Base-by-base conservation (phyloP, 805 yeast species). In the Metschnikowia picachoensis region DNA sequence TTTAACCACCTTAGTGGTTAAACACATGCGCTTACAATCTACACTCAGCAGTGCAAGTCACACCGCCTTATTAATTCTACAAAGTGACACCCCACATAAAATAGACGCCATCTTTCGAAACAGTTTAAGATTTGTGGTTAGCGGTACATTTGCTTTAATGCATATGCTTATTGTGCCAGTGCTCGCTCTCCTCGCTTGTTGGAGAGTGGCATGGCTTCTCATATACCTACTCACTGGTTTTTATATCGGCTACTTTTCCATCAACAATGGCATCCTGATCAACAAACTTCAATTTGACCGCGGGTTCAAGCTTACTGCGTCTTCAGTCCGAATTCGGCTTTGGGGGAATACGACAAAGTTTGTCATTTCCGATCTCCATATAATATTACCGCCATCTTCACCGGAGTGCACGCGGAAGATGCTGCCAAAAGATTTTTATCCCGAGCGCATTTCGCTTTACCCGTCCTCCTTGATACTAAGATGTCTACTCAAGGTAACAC, bases 261-360 rank as follows among this genome's bases (percentile, higher is more conserved):
- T 71, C 33, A 68, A 65, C 51, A 70, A 70, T 50, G 76, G 76
- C 10, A 43, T 72, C 2, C 66, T 58, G 66, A 55, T 70, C 51
- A 67, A 69, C 49, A 56, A 63, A 4, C 52, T 72, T 20, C 40
- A 57, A 4, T 42, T 64, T 43, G 42, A 42, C 10, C 46, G 53
- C 17, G 41, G 38, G 27, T n/a, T 44, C n/a, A 20, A 39, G 14
- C 13, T 70, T 1, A 25, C 44, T 3, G 38, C 66, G 6, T 49
- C 54, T 10, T 59, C 67, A 12, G 37, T 68, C 2, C 49, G 72
- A 17, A 51, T 70, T 30, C 52, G 69, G 33, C 57, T 70, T 15
- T 72, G 76, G 76, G 74, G 75, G 6, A 68, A 65, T 41, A 49
- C 66, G 15, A 50, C 65, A 35, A 60, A 52, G 56, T 33, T 69